Evolutionary conservation across 306 rosid genomes (phyloP).

Genomic region (Lathyrus oleraceus): DNA sequence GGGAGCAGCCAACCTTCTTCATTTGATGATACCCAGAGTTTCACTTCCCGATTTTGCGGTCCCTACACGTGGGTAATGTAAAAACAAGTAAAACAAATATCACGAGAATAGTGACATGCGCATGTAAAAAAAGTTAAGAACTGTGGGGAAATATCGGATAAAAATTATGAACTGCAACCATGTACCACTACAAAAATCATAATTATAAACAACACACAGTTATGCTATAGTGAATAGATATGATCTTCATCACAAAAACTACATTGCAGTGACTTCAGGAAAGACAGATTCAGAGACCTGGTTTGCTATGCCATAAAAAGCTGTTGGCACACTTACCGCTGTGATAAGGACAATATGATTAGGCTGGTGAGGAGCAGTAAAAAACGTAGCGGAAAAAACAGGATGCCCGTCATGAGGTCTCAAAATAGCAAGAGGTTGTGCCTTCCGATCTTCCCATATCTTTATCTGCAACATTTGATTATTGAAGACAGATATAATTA

Average conservation of each 20-base stretch:
- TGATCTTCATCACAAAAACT: constrained; percentile 20
- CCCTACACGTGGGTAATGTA: constrained; percentile 52
- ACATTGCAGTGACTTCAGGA: background rate
- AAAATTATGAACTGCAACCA: background rate
- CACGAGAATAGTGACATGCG: background rate
- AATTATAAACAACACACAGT: background rate
- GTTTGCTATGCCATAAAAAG: background rate
- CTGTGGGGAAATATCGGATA: background rate
- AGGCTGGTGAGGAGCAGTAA: constrained; percentile 84
- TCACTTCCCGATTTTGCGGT: constrained; percentile 87
- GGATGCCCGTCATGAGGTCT: constrained; percentile 89
- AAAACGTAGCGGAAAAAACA: constrained; percentile 84
- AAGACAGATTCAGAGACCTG: constrained; percentile 7
- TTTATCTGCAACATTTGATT: constrained; percentile 63
- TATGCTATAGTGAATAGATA: constrained; percentile 8
- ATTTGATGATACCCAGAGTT: constrained; percentile 81
- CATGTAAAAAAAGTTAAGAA: background rate
- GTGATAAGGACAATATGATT: constrained; percentile 90
- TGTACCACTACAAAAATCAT: background rate
- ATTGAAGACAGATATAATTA: constrained; percentile 10
- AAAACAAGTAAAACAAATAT: constrained; percentile 27
- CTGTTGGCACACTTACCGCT: constrained; percentile 56
- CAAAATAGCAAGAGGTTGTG: constrained; percentile 73
- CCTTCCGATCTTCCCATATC: constrained; percentile 91
- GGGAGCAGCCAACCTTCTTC: constrained; percentile 97